phyloP scores from a whole-genome alignment of 495 filamentous ascomycete species.

The Extremus antarcticus region DNA sequence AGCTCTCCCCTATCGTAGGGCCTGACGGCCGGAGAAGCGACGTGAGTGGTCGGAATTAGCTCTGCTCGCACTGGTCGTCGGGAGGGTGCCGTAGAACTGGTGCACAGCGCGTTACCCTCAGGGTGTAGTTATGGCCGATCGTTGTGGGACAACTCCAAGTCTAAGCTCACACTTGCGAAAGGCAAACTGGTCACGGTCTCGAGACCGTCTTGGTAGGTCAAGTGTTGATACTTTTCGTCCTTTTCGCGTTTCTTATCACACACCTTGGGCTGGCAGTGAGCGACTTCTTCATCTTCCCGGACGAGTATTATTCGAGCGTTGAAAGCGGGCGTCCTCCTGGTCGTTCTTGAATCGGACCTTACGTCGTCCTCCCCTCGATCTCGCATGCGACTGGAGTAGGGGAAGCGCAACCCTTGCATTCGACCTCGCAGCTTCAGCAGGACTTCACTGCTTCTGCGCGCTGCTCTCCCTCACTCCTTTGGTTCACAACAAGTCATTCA shows the following conservation, averaged over 20 bases:
- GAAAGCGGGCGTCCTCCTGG: background rate
- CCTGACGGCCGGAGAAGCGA: background rate
- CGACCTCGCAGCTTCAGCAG: background rate
- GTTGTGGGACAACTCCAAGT: background rate
- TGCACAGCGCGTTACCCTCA: background rate
- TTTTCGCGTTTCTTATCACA: too few relatives aligned
- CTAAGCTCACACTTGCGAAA: background rate
- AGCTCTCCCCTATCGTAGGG: background rate
- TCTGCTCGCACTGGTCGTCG: background rate
- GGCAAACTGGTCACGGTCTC: background rate
- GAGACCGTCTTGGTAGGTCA: background rate
- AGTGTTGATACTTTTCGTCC: background rate
- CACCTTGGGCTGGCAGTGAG: too few relatives aligned
- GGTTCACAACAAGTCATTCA: background rate
- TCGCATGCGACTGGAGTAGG: background rate
- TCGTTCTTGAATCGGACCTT: background rate
- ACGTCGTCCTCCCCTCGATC: background rate
- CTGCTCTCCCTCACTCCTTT: background rate
- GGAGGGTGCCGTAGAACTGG: background rate
- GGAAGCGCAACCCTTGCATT: conserved; percentile 3
- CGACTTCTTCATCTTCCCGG: too few relatives aligned
- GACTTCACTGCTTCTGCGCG: background rate
- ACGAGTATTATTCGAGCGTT: background rate
- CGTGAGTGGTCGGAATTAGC: background rate
- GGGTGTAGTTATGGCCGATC: background rate